Evolutionary conservation across 306 rosid species (phyloP).

Genomic region (Cicer chorassanicum): DNA sequence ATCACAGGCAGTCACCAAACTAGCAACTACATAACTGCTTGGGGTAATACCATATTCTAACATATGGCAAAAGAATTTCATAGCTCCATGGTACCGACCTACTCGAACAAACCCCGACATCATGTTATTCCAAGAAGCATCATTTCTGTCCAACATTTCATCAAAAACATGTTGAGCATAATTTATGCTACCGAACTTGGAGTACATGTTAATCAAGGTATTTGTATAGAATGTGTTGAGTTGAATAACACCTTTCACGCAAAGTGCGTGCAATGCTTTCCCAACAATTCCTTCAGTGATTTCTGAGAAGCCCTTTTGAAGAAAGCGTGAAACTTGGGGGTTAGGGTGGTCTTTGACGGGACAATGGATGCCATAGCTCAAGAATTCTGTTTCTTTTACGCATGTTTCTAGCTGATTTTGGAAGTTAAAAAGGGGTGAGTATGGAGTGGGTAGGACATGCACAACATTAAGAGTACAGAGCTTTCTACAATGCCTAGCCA

Average conservation of each 20-base stretch:
- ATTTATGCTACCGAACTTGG: slow-evolving; percentile 55
- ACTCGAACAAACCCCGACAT: slow-evolving; percentile 77
- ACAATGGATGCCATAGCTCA: slow-evolving; percentile 40
- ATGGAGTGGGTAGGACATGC: slow-evolving; percentile 16
- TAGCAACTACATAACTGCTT: slow-evolving; percentile 68
- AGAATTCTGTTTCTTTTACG: slow-evolving; percentile 50
- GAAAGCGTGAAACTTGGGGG: slow-evolving; percentile 69
- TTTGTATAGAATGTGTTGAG: slow-evolving; percentile 62
- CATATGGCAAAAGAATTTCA: slow-evolving; percentile 65
- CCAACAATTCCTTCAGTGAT: slow-evolving; percentile 64
- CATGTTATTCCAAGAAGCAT: slow-evolving; percentile 92
- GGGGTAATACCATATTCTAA: slow-evolving; percentile 52
- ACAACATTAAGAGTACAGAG: slow-evolving; percentile 45
- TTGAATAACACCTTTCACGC: slow-evolving; percentile 61
- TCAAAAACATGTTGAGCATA: slow-evolving; percentile 70
- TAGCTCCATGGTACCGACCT: slow-evolving; percentile 56
- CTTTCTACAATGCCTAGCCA: slow-evolving; percentile 55
- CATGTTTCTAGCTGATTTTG: slow-evolving; percentile 52
- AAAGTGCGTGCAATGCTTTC: slow-evolving; percentile 72
- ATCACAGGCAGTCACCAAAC: slow-evolving; percentile 79
- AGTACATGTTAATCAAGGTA: slow-evolving; percentile 77
- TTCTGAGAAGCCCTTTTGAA: slow-evolving; percentile 74
- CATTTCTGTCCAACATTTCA: slow-evolving; percentile 64
- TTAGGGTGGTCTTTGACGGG: slow-evolving; percentile 59
- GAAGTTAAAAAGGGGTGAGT: slow-evolving; percentile 16